Percentiles rank a stretch among this genome's conserved stretches.
phyloP scores from a whole-genome alignment of 345 rosid genomes.

The Moricandia arvensis region DNA sequence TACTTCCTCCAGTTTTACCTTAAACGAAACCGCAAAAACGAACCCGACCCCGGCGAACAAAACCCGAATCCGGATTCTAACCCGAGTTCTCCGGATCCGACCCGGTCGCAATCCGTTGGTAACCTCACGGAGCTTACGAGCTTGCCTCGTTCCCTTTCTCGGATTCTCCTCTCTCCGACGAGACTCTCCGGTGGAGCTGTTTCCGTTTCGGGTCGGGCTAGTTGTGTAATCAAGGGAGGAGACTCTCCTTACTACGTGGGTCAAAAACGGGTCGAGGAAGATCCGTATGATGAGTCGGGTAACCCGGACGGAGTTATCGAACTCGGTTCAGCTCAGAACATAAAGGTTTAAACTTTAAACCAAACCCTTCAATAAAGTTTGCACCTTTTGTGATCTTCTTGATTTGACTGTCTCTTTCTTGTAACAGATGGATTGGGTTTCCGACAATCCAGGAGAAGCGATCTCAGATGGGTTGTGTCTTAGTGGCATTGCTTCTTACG shows the following conservation, averaged over 20 bases:
- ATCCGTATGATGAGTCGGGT: constrained; percentile 59
- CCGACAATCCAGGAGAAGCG: constrained; percentile 54
- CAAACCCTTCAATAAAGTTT: too few species aligned
- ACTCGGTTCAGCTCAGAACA: constrained; percentile 73
- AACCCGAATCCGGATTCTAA: constrained; percentile 2
- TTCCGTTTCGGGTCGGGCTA: constrained; percentile 55
- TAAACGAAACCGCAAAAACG: constrained; percentile 56
- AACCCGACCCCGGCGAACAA: constrained; percentile 38
- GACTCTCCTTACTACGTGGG: constrained; percentile 58
- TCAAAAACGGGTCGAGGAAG: constrained; percentile 56
- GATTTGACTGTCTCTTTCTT: background rate
- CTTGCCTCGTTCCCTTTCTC: constrained; percentile 59
- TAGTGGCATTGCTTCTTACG: constrained; percentile 65
- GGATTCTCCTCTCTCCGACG: constrained; percentile 65
- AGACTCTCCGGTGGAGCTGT: constrained; percentile 62
- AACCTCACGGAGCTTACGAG: constrained; percentile 55
- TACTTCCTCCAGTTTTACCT: constrained; percentile 89
- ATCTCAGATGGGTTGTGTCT: constrained; percentile 49
- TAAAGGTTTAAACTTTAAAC: constrained; percentile 17
- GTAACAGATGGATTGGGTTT: constrained; percentile 46
- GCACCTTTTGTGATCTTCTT: too few species aligned
- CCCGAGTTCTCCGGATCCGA: constrained; percentile 34
- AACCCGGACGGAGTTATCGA: constrained; percentile 80
- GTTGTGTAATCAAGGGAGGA: constrained; percentile 46
- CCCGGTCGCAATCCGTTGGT: constrained; percentile 51